phyloP scores from a whole-genome alignment of 2,329 filamentous ascomycete species.

The Malbranchea zuffiana region DNA sequence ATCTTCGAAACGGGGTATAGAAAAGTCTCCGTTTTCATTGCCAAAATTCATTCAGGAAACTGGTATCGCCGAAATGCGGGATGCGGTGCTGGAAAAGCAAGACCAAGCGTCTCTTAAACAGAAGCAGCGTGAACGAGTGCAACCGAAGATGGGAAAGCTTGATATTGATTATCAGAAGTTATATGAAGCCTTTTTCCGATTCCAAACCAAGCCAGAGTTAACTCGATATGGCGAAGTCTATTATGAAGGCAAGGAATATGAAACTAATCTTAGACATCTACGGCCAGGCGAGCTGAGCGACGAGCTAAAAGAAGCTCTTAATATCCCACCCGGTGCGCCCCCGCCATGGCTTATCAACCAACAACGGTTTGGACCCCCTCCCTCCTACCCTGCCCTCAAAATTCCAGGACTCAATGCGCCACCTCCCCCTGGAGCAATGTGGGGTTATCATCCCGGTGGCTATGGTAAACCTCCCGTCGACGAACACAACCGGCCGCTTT shows the following conservation, averaged over 20 bases:
- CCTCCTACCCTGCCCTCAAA: slow-evolving; percentile 89
- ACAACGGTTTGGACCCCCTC: slow-evolving; percentile 84
- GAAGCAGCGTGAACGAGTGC: slow-evolving; percentile 86
- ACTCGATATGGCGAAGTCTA: slow-evolving; percentile 98
- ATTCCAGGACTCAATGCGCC: slow-evolving; percentile 91
- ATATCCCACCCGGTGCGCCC: slow-evolving; percentile 83
- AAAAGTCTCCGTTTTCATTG: slow-evolving; percentile 84
- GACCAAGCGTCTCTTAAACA: slow-evolving; percentile 85
- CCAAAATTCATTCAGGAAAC: slow-evolving; percentile 97
- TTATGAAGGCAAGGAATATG: slow-evolving; percentile 96
- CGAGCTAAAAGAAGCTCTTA: slow-evolving; percentile 79
- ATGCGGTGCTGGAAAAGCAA: slow-evolving; percentile 91
- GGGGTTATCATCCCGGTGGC: slow-evolving; percentile 91
- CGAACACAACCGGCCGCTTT: slow-evolving; percentile 81
- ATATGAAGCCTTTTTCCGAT: slow-evolving; percentile 96
- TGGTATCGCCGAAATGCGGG: slow-evolving; percentile 94
- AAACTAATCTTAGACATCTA: slow-evolving; percentile 85
- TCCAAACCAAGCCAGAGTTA: slow-evolving; percentile 89
- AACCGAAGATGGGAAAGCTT: slow-evolving; percentile 90
- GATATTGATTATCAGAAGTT: slow-evolving; percentile 98
- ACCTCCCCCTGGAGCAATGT: slow-evolving; percentile 74
- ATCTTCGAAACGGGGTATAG: slow-evolving; percentile 90
- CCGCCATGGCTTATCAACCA: slow-evolving; percentile 97
- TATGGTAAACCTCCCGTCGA: slow-evolving; percentile 95
- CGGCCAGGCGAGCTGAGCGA: slow-evolving; percentile 84